Conservation (phyloP, 106 monocot species). For the Narthecium ossifragum region DNA sequence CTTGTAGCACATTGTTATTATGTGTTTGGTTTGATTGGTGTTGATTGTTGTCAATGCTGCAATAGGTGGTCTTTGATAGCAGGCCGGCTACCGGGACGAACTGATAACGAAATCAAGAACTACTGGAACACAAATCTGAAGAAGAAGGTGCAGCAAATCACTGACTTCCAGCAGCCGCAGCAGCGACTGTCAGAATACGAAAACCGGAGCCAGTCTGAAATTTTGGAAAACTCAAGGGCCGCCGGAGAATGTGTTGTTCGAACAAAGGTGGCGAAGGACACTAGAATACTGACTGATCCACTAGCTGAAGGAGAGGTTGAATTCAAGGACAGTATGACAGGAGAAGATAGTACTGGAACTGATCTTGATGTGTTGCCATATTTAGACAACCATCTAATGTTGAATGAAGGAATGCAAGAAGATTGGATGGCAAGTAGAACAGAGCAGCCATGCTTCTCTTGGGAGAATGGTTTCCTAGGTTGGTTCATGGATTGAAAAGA, state of each 20-base stretch:
- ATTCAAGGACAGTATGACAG: background rate
- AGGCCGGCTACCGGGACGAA: constrained; percentile 42
- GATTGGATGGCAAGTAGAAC: too few species aligned
- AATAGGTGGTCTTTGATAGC: constrained; percentile 55
- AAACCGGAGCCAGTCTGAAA: too few species aligned
- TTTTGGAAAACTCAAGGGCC: too few species aligned
- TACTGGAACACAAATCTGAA: constrained; percentile 57
- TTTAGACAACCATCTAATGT: too few species aligned
- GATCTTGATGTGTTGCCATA: too few species aligned
- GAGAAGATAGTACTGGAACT: too few species aligned
- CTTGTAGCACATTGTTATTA: background rate
- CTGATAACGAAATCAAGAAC: constrained; percentile 62
- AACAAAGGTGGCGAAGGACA: too few species aligned
- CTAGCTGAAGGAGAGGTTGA: too few species aligned
- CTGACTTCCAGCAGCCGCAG: too few species aligned
- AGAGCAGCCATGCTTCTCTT: background rate
- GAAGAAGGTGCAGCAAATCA: constrained; percentile 12
- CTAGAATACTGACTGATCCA: too few species aligned
- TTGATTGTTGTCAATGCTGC: background rate
- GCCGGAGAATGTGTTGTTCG: too few species aligned
- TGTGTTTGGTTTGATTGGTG: background rate
- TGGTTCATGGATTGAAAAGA: background rate
- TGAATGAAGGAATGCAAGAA: background rate
- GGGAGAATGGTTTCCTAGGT: background rate
- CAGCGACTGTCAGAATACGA: background rate